Conservation (phyloP, 2,329 filamentous ascomycete genomes). For the Hypoxylon rubiginosum region DNA sequence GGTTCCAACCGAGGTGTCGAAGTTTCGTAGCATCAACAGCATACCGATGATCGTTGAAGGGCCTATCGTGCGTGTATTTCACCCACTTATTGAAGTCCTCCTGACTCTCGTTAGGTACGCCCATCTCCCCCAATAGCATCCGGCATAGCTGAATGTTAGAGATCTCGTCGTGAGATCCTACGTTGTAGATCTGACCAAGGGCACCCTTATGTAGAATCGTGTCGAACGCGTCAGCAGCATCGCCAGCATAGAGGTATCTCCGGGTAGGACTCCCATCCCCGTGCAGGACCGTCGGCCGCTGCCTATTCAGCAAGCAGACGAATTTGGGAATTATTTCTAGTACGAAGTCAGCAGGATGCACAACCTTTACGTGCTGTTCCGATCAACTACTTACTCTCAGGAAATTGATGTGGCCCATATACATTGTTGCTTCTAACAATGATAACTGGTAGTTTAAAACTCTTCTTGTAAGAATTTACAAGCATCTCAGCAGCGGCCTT, state of each 20-base stretch:
- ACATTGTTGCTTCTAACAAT: constrained; percentile 88
- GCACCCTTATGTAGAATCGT: constrained; percentile 84
- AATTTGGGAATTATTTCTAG: constrained; percentile 89
- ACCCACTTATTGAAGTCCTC: constrained; percentile 74
- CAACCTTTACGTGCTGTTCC: background rate
- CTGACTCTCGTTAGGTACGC: constrained; percentile 63
- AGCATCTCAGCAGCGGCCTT: constrained; percentile 88
- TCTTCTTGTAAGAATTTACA: constrained; percentile 88
- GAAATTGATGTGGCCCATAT: constrained; percentile 86
- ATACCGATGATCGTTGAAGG: constrained; percentile 82
- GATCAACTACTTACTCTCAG: constrained; percentile 74
- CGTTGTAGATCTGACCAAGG: constrained; percentile 84
- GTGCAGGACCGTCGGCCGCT: constrained; percentile 78
- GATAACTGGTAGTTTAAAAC: constrained; percentile 83
- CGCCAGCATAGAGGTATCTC: constrained; percentile 82
- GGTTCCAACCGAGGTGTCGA: constrained; percentile 75
- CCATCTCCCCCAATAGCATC: constrained; percentile 74
- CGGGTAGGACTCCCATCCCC: constrained; percentile 81
- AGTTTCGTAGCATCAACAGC: constrained; percentile 79
- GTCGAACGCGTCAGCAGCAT: constrained; percentile 86
- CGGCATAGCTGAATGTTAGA: constrained; percentile 79
- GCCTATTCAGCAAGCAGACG: constrained; percentile 76
- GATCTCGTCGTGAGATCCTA: constrained; percentile 82
- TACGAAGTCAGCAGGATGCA: constrained; percentile 22
- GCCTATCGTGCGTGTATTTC: constrained; percentile 81